Evolutionary conservation across 257 asterid genomes (phyloP).

Genomic region (Cynanchum wilfordii): DNA sequence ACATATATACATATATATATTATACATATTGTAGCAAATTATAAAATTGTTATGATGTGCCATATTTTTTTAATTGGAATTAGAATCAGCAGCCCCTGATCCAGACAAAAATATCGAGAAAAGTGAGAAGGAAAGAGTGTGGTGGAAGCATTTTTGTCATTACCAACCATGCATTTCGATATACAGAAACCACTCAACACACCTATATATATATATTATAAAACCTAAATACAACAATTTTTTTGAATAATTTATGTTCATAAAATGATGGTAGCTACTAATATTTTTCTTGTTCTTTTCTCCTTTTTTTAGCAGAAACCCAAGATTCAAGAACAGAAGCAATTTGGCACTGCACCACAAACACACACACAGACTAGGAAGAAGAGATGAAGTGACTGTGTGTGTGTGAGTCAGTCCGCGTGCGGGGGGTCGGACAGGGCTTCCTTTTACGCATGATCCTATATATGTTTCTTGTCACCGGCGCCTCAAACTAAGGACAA

Average conservation of each 20-base stretch:
- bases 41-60: too few species aligned
- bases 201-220: too few species aligned
- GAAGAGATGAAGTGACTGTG: conserved; percentile 11
- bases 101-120: conserved; percentile 43
- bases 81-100: too few species aligned
- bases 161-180: conserved; percentile 9
- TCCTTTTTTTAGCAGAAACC: conserved; percentile 2
- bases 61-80: too few species aligned
- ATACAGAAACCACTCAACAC: neutral
- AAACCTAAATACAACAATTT: neutral
- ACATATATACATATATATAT: too few species aligned
- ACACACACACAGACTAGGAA: conserved; percentile 8
- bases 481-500: conserved; percentile 6
- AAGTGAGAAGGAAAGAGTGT: conserved; percentile 36
- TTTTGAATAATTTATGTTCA: conserved; percentile 6
- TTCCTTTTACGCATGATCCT: conserved; percentile 54
- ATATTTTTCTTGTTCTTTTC: too few species aligned
- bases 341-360: neutral
- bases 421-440: conserved; percentile 24
- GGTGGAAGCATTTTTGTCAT: conserved; percentile 30
- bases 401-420: conserved; percentile 40
- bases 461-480: conserved; percentile 22
- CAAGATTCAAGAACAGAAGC: conserved; percentile 8
- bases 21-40: too few species aligned
- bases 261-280: conserved; percentile 3